Conservation (phyloP, 805 yeast species). For the Candida qinlingensis region DNA sequence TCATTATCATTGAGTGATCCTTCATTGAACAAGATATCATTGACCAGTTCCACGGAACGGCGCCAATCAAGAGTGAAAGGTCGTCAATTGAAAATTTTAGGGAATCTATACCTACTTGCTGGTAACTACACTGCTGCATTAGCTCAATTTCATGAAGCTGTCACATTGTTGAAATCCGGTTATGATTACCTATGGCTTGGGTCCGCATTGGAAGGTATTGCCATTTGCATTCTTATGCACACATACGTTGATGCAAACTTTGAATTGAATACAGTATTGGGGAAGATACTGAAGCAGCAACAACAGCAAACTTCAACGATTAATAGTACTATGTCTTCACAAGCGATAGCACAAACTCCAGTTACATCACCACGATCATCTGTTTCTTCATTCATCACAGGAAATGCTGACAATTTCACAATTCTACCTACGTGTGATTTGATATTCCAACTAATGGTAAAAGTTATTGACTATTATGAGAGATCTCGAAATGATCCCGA, state of each 20-base stretch:
- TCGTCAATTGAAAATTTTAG: slow-evolving; percentile 69
- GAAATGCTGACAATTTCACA: slow-evolving; percentile 2
- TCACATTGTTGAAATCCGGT: slow-evolving; percentile 47
- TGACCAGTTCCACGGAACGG: slow-evolving; percentile 29
- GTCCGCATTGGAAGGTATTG: slow-evolving; percentile 78
- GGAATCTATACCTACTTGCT: slow-evolving; percentile 70
- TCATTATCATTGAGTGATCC: slow-evolving; percentile 20
- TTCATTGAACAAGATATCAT: slow-evolving; percentile 32
- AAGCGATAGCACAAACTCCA: slow-evolving; percentile 25
- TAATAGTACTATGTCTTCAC: slow-evolving; percentile 6
- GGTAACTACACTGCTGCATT: slow-evolving; percentile 75
- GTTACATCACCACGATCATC: slow-evolving; percentile 46
- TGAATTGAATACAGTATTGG: slow-evolving; percentile 31
- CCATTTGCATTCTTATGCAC: slow-evolving; percentile 57
- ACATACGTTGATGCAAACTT: slow-evolving; percentile 50
- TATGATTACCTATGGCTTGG: slow-evolving; percentile 87
- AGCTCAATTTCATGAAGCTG: slow-evolving; percentile 69
- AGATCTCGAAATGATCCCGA: slow-evolving; percentile 51
- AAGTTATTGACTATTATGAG: slow-evolving; percentile 39
- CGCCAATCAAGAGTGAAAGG: slow-evolving; percentile 52
- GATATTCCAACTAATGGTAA: slow-evolving; percentile 33
- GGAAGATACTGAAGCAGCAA: slow-evolving; percentile 23
- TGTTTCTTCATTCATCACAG: slow-evolving; percentile 14
- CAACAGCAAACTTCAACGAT: slow-evolving; percentile 23
- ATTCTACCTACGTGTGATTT: slow-evolving; percentile 27